Percentiles rank a stretch among this genome's conserved stretches.
These are phyloP conservation scores for Trichoderma guizhouense DNA, from an alignment of 2,329 filamentous ascomycete species.

Conservation along the genomic window DNA sequence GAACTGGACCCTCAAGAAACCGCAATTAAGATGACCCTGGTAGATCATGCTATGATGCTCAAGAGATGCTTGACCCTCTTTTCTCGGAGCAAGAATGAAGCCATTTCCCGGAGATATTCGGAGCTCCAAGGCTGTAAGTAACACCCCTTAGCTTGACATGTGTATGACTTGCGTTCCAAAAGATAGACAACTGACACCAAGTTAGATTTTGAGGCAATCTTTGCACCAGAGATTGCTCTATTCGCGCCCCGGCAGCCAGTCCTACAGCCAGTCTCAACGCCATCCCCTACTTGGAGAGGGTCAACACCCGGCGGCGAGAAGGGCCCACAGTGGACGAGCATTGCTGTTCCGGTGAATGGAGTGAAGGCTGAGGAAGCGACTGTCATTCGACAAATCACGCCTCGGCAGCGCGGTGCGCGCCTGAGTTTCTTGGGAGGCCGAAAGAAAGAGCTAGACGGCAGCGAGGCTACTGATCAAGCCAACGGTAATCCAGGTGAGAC, in stretches of 20 bases:
- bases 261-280: slow-evolving; percentile 40
- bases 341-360: slow-evolving; percentile 35
- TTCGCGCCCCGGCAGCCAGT: slow-evolving; percentile 52
- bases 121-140: slow-evolving; percentile 64
- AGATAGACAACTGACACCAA: slow-evolving; percentile 23
- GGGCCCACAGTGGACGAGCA: slow-evolving; percentile 32
- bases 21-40: slow-evolving; percentile 77
- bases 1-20: slow-evolving; percentile 63
- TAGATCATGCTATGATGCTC: slow-evolving; percentile 86
- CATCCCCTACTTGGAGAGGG: slow-evolving; percentile 47
- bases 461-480: slow-evolving; percentile 26
- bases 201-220: slow-evolving; percentile 59
- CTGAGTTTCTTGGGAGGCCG: slow-evolving; percentile 57
- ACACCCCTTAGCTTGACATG: neutral
- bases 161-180: neutral
- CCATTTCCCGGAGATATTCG: slow-evolving; percentile 52
- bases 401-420: slow-evolving; percentile 51
- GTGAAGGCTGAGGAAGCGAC: slow-evolving; percentile 48
- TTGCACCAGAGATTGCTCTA: slow-evolving; percentile 62
- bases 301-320: slow-evolving; percentile 45
- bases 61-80: slow-evolving; percentile 75
- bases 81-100: slow-evolving; percentile 59
- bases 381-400: slow-evolving; percentile 48
- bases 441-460: slow-evolving; percentile 40
- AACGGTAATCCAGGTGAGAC: slow-evolving; percentile 33